Evolutionary conservation across 306 rosid species (phyloP), one percentile per base, ranked within the genome.

Genomic region (Spatholobus suberectus): DNA sequence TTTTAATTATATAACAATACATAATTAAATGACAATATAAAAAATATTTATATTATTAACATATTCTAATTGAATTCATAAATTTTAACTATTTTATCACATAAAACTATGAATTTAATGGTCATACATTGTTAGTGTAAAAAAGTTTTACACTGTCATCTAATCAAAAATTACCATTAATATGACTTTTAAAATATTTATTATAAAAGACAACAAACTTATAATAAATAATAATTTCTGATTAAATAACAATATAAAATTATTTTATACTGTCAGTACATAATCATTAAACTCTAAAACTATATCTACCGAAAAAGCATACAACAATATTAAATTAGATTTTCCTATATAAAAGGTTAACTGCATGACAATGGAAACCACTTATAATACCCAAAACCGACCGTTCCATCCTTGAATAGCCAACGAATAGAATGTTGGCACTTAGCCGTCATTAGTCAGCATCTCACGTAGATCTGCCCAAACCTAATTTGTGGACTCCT

Each of bases 401-500:
- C 34, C 34, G 10, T 52, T 73, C 34, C 46, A 8, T 34, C 20
- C 17, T 2, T 2, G 62, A 73, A 29, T 18, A 32, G 65, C 20
- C 78, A 73, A 63, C 21, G 5, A 8, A 24, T 1, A 24, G 13
- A 69, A 41, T 12, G 54, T 21, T 41, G 35, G 29, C 51, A 69
- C 35, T 20, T 40, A 20, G 37, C 55, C 4, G 13, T 70, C 75
- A 70, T 44, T 70, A 23, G 27, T 71, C 76, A 71, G 40, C 75
- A 66, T 1, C 5, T 66, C 49, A 66, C 72, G 37, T 18, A 47
- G 20, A 47, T 13, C 4, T 20, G 12, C 15, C 34, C 32, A 51
- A 23, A 70, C 76, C 47, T 73, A 52, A 73, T 52, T 73, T 18
- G 7, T 73, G 65, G 66, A 52, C 21, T 73, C 51, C 5, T 54